Conservation (phyloP, 176 grass and related monocot genomes). For the Bothriochloa decipiens region DNA sequence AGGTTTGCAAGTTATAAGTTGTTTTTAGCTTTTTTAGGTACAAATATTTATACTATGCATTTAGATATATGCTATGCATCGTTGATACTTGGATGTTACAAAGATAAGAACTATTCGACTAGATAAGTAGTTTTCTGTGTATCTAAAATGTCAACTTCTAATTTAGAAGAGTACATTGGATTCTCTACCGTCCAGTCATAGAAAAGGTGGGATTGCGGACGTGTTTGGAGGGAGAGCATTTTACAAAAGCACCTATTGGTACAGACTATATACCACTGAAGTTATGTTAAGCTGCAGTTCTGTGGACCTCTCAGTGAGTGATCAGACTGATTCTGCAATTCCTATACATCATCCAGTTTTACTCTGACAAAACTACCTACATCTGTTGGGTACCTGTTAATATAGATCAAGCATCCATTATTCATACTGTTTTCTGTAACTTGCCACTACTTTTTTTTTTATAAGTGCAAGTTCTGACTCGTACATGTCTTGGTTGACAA, state of each 20-base stretch:
- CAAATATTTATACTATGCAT: not conserved
- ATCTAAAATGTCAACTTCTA: not conserved
- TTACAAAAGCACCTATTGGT: not conserved
- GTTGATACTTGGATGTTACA: too few relatives aligned
- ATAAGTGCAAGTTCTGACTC: not conserved
- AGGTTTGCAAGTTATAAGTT: not conserved
- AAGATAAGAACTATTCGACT: too few relatives aligned
- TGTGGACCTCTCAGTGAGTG: constrained; percentile 9
- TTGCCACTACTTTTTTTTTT: constrained; percentile 7
- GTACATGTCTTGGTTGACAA: constrained; percentile 26
- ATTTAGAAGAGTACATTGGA: not conserved
- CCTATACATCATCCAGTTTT: not conserved
- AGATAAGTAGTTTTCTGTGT: too few relatives aligned
- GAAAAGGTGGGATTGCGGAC: not conserved
- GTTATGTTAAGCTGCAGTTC: not conserved
- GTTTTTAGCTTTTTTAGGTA: not conserved
- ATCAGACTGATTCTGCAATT: not conserved
- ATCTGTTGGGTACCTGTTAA: constrained; percentile 12
- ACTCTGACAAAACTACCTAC: constrained; percentile 9
- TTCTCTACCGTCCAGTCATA: not conserved
- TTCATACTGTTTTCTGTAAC: constrained; percentile 1
- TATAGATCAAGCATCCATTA: constrained; percentile 15
- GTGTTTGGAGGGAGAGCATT: not conserved
- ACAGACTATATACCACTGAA: constrained; percentile 10
- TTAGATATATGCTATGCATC: not conserved